Percentiles rank a stretch among this genome's conserved stretches.
phyloP scores from a whole-genome alignment of 78 protist genomes.

The Cavenderia fasciculata region DNA sequence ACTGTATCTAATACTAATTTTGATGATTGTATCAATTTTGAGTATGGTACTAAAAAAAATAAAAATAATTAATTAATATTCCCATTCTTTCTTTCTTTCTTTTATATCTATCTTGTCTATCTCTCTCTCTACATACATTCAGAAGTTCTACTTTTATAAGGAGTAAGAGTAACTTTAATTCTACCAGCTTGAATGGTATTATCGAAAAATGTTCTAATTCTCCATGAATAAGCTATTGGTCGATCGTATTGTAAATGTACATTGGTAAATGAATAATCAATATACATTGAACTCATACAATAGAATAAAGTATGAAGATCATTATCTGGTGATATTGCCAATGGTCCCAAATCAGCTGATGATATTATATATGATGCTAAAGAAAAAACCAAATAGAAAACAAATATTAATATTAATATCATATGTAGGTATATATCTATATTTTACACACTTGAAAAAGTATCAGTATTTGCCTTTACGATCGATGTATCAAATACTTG shows the following conservation, averaged over 20 bases:
- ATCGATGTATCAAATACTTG: conserved; percentile 51
- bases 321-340: neutral
- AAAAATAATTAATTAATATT: neutral
- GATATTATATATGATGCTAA: neutral
- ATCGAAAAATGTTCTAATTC: conserved; percentile 7
- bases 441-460: neutral
- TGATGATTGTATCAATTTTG: conserved; percentile 55
- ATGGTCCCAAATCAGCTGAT: conserved; percentile 61
- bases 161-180: neutral
- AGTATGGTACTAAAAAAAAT: conserved; percentile 31
- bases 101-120: neutral
- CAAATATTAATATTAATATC: neutral
- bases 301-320: conserved; percentile 42
- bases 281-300: conserved; percentile 44
- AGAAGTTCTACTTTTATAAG: conserved; percentile 36
- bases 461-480: conserved; percentile 18
- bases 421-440: neutral
- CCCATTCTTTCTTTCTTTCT: no score
- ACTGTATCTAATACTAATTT: conserved; percentile 52
- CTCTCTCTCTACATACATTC: conserved; percentile 14
- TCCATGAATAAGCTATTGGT: conserved; percentile 63
- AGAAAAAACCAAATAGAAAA: no score
- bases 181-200: conserved; percentile 49
- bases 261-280: conserved; percentile 30
- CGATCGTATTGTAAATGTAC: conserved; percentile 66